Percentiles rank a stretch among this genome's conserved stretches.
phyloP scores from a whole-genome alignment of 2,329 filamentous ascomycete species.

The Hypomyces perniciosus region DNA sequence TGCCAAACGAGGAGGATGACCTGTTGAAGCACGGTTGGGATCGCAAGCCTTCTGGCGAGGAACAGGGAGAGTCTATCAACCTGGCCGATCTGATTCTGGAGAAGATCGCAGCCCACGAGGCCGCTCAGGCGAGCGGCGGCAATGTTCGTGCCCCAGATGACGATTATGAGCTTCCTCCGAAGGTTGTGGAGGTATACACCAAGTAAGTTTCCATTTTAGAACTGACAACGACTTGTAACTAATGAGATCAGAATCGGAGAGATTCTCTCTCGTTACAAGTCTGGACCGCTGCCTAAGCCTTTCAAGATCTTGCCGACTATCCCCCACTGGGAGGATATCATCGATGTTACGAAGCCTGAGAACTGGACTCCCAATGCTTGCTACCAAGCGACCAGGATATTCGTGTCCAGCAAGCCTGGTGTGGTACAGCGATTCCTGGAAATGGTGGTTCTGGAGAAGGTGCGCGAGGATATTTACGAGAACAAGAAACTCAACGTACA shows the following conservation, averaged over 20 bases:
- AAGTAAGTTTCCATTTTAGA: conserved; percentile 49
- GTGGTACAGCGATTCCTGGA: conserved; percentile 82
- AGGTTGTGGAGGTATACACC: conserved; percentile 89
- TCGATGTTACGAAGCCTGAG: conserved; percentile 77
- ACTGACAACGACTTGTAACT: conserved; percentile 5
- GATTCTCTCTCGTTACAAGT: conserved; percentile 88
- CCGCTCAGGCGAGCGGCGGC: conserved; percentile 44
- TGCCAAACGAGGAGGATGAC: conserved; percentile 66
- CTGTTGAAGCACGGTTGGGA: conserved; percentile 63
- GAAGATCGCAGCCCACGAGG: conserved; percentile 90
- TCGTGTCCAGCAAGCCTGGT: conserved; percentile 75
- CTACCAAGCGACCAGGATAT: conserved; percentile 87
- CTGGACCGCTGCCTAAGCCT: conserved; percentile 91
- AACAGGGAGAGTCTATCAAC: conserved; percentile 59
- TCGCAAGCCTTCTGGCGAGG: conserved; percentile 38
- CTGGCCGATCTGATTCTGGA: conserved; percentile 88
- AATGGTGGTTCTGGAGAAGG: conserved; percentile 77
- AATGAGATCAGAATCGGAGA: conserved; percentile 61
- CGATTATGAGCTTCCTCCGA: conserved; percentile 78
- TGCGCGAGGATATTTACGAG: conserved; percentile 91
- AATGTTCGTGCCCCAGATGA: conserved; percentile 60
- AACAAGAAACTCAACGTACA: conserved; percentile 94
- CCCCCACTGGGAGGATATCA: conserved; percentile 82
- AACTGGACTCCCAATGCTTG: conserved; percentile 67
- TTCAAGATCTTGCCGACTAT: conserved; percentile 95